Conservation (phyloP, 495 filamentous ascomycete genomes). For the Aspergillus hancockii region DNA sequence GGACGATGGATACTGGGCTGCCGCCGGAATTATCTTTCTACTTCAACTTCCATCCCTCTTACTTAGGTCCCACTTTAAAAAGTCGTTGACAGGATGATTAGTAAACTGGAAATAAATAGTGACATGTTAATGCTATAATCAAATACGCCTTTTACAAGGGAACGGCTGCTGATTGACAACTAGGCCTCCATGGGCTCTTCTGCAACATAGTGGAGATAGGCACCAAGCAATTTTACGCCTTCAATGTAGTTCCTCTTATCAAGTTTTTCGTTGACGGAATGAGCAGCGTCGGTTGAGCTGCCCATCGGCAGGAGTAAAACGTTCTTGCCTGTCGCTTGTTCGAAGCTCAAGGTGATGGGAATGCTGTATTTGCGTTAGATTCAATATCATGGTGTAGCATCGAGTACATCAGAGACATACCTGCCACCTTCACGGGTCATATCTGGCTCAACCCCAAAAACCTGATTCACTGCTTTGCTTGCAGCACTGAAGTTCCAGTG, state of each 20-base stretch:
- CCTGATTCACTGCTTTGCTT: constrained; percentile 85
- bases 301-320: constrained; percentile 95
- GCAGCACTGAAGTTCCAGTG: constrained; percentile 98
- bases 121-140: too few relatives aligned
- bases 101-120: not conserved
- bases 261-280: constrained; percentile 97
- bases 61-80: too few relatives aligned
- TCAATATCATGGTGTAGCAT: not conserved
- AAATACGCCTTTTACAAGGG: not conserved
- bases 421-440: constrained; percentile 95
- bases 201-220: constrained; percentile 95
- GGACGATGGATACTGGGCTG: too few relatives aligned
- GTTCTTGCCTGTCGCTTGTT: constrained; percentile 98
- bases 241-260: constrained; percentile 97
- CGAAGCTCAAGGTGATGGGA: constrained; percentile 94
- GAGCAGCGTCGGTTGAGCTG: constrained; percentile 91
- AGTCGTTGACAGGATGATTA: too few relatives aligned
- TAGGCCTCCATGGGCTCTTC: constrained; percentile 66
- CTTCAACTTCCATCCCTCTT: too few relatives aligned
- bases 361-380: constrained; percentile 59
- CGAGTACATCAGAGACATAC: constrained; percentile 40
- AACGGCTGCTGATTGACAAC: constrained; percentile 1
- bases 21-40: too few relatives aligned
- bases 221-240: constrained; percentile 92
- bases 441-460: constrained; percentile 91